A percentile compares a stretch with the other conserved stretches of the same genome.
Conservation (phyloP, 2,329 filamentous ascomycete species). For the Colletotrichum orbiculare region DNA sequence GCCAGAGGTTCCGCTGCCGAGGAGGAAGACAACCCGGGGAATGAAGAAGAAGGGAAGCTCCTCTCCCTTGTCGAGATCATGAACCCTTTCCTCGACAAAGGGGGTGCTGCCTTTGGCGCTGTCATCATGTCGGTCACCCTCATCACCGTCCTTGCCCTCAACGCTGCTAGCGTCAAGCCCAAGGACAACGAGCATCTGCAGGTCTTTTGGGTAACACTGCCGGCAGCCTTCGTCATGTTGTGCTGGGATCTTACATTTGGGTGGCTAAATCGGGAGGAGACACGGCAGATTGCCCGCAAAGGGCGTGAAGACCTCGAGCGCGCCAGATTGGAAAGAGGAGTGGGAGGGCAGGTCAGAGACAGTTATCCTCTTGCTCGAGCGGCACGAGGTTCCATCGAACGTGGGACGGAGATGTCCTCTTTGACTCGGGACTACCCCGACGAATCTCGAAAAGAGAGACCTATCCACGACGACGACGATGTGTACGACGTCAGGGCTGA, state of each 20-base stretch:
- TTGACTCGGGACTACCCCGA: background rate
- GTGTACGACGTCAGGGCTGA: background rate
- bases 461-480: conserved; percentile 6
- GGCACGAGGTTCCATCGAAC: background rate
- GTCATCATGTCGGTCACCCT: conserved; percentile 75
- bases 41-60: conserved; percentile 63
- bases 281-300: conserved; percentile 68
- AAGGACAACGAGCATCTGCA: conserved; percentile 56
- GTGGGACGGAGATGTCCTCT: conserved; percentile 3
- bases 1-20: conserved; percentile 66
- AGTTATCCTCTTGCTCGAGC: background rate
- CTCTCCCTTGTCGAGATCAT: conserved; percentile 78
- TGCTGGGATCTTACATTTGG: conserved; percentile 74
- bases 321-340: conserved; percentile 2
- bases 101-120: conserved; percentile 72
- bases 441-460: conserved; percentile 8
- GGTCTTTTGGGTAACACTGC: conserved; percentile 76
- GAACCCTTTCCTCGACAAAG: conserved; percentile 78
- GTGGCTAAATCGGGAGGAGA: conserved; percentile 72
- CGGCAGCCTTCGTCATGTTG: conserved; percentile 75
- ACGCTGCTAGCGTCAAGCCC: conserved; percentile 65
- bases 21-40: conserved; percentile 50
- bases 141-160: conserved; percentile 72
- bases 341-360: background rate
- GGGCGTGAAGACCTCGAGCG: conserved; percentile 52